Evolutionary conservation across 495 filamentous ascomycete species (phyloP).

Genomic region (Neurospora sp.): DNA sequence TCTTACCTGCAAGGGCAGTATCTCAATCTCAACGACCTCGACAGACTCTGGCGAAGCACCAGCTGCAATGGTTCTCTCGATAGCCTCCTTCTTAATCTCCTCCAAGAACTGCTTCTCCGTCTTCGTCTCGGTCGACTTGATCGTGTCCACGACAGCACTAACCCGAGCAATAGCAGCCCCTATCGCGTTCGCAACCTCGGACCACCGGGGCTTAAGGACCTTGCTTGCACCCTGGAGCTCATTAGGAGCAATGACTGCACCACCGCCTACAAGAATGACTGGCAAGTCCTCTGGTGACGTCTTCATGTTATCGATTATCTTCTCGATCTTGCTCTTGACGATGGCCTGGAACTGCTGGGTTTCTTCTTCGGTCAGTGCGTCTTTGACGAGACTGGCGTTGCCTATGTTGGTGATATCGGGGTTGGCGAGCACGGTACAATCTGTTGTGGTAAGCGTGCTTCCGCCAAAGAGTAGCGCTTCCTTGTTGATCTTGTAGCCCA

Average conservation of each 20-base stretch:
- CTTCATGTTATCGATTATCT: conserved; percentile 41
- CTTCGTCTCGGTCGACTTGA: conserved; percentile 22
- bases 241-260: conserved; percentile 26
- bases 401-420: conserved; percentile 20
- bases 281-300: conserved; percentile 35
- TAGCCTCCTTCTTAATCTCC: conserved; percentile 19
- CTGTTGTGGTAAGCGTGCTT: conserved; percentile 37
- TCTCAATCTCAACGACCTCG: conserved; percentile 17
- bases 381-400: conserved; percentile 8
- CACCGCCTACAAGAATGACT: conserved; percentile 37
- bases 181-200: conserved; percentile 46
- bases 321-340: conserved; percentile 29
- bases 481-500: conserved; percentile 41
- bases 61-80: conserved; percentile 26
- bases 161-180: conserved; percentile 47
- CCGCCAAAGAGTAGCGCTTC: conserved; percentile 44
- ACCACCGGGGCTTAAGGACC: conserved; percentile 26
- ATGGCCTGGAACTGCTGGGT: conserved; percentile 12
- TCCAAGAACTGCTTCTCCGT: conserved; percentile 20
- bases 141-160: conserved; percentile 33
- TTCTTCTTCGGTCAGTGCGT: conserved; percentile 6
- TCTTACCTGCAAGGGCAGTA: conserved; percentile 14
- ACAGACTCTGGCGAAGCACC: conserved; percentile 28
- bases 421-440: conserved; percentile 33
- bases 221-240: conserved; percentile 22